These are phyloP conservation scores for Cystobasidiaceae sp. DNA, from an alignment of 1,284 basidiomycete species.

Conservation along the genomic window DNA sequence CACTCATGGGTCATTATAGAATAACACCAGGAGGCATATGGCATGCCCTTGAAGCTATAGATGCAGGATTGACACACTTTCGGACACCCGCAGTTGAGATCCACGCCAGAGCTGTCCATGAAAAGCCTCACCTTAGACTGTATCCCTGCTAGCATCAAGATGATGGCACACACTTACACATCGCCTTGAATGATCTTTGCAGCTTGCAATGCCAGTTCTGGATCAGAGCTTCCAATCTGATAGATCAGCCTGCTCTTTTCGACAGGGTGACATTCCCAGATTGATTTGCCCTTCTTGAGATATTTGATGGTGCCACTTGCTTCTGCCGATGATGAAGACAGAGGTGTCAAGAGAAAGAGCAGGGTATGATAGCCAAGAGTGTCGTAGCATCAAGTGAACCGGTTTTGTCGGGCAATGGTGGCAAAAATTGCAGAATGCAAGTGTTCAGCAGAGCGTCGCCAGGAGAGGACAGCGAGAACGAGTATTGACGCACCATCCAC, in stretches of 20 bases:
- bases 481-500: conserved; percentile 68
- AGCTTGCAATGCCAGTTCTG: conserved; percentile 83
- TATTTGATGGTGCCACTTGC: conserved; percentile 84
- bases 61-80: conserved; percentile 32
- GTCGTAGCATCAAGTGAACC: neutral
- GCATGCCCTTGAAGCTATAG: neutral
- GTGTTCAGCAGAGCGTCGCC: conserved; percentile 46
- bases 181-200: conserved; percentile 81
- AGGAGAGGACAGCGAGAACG: neutral
- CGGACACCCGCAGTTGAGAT: conserved; percentile 73
- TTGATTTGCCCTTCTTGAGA: conserved; percentile 63
- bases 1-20: too few species aligned
- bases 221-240: conserved; percentile 86
- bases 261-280: conserved; percentile 89
- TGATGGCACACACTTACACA: conserved; percentile 49
- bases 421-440: conserved; percentile 1
- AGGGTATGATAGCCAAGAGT: neutral
- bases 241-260: conserved; percentile 86
- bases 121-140: too few species aligned
- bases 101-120: conserved; percentile 62
- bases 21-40: neutral
- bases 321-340: conserved; percentile 47
- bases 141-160: too few species aligned
- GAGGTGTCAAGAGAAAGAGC: neutral
- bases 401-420: neutral